Evolutionary conservation across 306 rosid genomes (phyloP), one percentile per base, ranked within the genome.

Genomic region (Rosa chinensis): DNA sequence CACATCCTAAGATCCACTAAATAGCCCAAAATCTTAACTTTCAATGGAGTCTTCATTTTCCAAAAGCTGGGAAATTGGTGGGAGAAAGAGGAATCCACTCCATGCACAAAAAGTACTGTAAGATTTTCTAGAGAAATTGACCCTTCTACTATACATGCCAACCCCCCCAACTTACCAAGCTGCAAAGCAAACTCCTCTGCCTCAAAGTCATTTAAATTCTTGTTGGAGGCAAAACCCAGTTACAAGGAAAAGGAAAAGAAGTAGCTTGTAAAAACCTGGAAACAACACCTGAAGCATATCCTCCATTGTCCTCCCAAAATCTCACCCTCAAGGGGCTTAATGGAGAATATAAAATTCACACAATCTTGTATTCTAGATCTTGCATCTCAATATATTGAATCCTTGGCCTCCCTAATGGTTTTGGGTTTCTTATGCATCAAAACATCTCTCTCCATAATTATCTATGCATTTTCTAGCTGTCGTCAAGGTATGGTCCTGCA

Each of bases 351-450:
- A 32, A 42, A 20, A 42, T 8, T 67, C 47, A 17, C 48, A 45
- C 21, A 23, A 16, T 70, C 53, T 10, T 8, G 37, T 42, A 70
- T 70, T 70, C 39, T 70, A 70, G 14, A 14, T 45, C n/a, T 70
- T 70, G 56, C 58, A 25, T 70, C 11, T 12, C 56, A 13, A 23
- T 23, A 45, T 23, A 70, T 45, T 25, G 74, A 45, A 11, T 47
- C 45, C 6, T 21, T 10, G 9, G 6, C 52, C 50, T 43, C 73
- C 47, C 73, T 20, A 68, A 4, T 2, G 53, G 52, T 10, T 59
- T 66, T 68, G 52, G 72, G 52, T 42, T 18, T 67, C 56, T 70
- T 28, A 1, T 71, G 61, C 37, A 71, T 71, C 61, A 50, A 25
- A 71, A 16, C 4, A 10, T 50, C 45, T 4, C 45, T 64, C 70